Conservation (phyloP, 345 rosid species). For the thale cress (Arabidopsis thaliana) region TAIR10.1 NC_003074.8:8986501-8987000, state of each 20-base stretch:
- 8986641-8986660: constrained; percentile 16
- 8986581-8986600: constrained; percentile 27
- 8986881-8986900: not conserved
- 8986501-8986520: constrained; percentile 34
- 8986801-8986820: not conserved
- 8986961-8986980: constrained; percentile 27
- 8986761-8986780: not conserved
- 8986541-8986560: constrained; percentile 21
- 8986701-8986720: not conserved
- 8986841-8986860: not conserved
- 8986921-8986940: constrained; percentile 21
- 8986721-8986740: constrained; percentile 5
- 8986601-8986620: constrained; percentile 17
- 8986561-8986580: constrained; percentile 23
- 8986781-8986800: constrained; percentile 6
- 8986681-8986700: constrained; percentile 9
- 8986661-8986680: constrained; percentile 12
- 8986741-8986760: not conserved
- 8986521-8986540: constrained; percentile 33
- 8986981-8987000: constrained; percentile 23
- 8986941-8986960: constrained; percentile 34
- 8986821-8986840: not conserved
- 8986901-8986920: constrained; percentile 11
- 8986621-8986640: constrained; percentile 6
- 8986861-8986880: not conserved